Base-by-base conservation (phyloP, 1,284 basidiomycete species). In the Ustilago vetiveriae region DNA sequence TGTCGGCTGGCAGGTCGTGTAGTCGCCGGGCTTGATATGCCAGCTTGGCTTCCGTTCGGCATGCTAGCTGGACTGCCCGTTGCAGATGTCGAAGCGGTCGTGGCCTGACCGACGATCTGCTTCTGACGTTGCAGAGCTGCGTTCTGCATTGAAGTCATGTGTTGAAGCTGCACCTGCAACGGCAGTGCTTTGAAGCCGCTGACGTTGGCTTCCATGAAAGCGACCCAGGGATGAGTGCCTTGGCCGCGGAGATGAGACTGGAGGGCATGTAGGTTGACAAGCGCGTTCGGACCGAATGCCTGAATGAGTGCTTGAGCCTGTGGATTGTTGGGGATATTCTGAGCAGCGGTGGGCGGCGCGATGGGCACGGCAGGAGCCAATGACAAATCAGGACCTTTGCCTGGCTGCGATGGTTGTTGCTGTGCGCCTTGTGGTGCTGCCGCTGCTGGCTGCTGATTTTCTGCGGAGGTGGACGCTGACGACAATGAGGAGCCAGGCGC, bases 241-340 rank as follows among this genome's bases (percentile, higher is more conserved):
- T 74, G 69, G 2, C 72, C 74, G 21, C 66, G 59, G 38, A 59
- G 42, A 30, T 76, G 69, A 6, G 68, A 42, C 44, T 77, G 75
- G 0, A 77, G 56, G 6, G 71, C 59, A 32, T 74, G 67, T 21
- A 74, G 46, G 24, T 74, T 72, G 42, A 53, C 58, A 10, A 77
- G 47, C 13, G 75, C 75, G 45, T 69, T 75, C 26, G 71, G 67
- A 4, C 75, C 75, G 39, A 75, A 77, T 0, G 74, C 68, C 33
- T 73, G 64, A 32, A 73, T 54, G 22, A 77, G 60, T 35, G 55
- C 63, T 33, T 74, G 71, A 9, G 66, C 60, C 26, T 77, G 72
- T 40, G 74, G 42, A 50, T 69, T 56, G 53, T 66, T 53, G 37
- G 65, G 46, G 19, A 59, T 44, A 37, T 54, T 43, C 29, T 70